Evolutionary conservation across 2,329 filamentous ascomycete genomes (phyloP).

Genomic region (Pseudogymnoascus sp.): DNA sequence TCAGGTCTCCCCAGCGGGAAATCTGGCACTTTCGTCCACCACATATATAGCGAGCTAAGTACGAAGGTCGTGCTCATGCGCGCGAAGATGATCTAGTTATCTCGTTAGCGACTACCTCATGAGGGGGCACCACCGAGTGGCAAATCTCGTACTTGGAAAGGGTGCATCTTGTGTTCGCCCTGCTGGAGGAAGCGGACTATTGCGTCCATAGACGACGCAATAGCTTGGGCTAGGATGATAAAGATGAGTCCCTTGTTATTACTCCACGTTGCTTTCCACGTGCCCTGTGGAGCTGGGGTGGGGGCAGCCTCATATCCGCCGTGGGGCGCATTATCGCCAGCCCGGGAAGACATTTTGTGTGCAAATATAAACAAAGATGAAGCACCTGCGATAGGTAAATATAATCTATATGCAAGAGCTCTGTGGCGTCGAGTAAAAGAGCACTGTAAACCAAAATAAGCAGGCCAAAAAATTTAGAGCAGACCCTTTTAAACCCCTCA

Average conservation of each 20-base stretch:
- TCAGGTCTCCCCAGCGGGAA: slow-evolving; percentile 62
- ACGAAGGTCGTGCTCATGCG: slow-evolving; percentile 25
- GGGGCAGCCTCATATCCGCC: not conserved
- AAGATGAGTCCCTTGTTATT: slow-evolving; percentile 65
- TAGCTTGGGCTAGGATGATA: slow-evolving; percentile 68
- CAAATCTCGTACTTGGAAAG: slow-evolving; percentile 59
- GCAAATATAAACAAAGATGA: not conserved
- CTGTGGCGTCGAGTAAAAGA: not conserved
- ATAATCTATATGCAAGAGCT: not conserved
- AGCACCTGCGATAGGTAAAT: not conserved
- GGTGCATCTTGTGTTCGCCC: slow-evolving; percentile 64
- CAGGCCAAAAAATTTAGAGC: not conserved
- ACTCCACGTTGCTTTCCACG: slow-evolving; percentile 41
- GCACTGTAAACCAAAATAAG: not conserved
- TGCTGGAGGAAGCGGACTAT: slow-evolving; percentile 69
- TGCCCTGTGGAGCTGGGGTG: not conserved
- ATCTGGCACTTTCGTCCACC: slow-evolving; percentile 56
- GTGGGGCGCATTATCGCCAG: not conserved
- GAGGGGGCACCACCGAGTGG: not conserved
- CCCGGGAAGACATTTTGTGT: not conserved
- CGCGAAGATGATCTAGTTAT: slow-evolving; percentile 30
- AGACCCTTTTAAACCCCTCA: slow-evolving; percentile 6
- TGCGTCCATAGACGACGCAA: slow-evolving; percentile 79
- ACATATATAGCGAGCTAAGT: slow-evolving; percentile 55
- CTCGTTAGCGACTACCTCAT: not conserved